Evolutionary conservation across 305 asterid species (phyloP).

Genomic region (Fraxinus latifolia): DNA sequence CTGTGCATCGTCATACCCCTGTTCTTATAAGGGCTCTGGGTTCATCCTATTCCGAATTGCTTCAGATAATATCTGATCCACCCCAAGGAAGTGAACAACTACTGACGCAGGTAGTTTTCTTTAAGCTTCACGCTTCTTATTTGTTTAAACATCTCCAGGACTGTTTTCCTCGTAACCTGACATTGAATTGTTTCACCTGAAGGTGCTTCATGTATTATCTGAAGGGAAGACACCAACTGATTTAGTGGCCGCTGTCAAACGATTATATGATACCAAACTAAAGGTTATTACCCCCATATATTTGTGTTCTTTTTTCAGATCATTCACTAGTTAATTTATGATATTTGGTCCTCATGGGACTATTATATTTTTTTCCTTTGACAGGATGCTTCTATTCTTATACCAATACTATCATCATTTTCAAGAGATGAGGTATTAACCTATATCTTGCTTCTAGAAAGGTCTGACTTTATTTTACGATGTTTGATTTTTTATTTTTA

Average conservation of each 20-base stretch:
- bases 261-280: constrained; percentile 70
- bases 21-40: constrained; percentile 74
- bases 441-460: constrained; percentile 18
- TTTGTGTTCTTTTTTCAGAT: background rate
- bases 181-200: constrained; percentile 25
- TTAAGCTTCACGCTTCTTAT: constrained; percentile 15
- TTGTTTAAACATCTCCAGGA: constrained; percentile 2
- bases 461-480: background rate
- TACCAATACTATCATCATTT: constrained; percentile 82
- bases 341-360: constrained; percentile 18
- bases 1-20: constrained; percentile 87
- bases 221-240: constrained; percentile 83
- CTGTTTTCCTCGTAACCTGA: constrained; percentile 26
- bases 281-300: constrained; percentile 47
- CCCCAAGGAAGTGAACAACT: constrained; percentile 90
- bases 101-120: constrained; percentile 61
- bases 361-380: constrained; percentile 23
- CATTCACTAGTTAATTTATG: constrained; percentile 15
- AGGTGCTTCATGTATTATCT: constrained; percentile 77
- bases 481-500: background rate
- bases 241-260: constrained; percentile 71
- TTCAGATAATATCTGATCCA: constrained; percentile 77
- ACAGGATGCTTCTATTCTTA: constrained; percentile 95
- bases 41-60: constrained; percentile 66
- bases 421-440: constrained; percentile 77